Conservation (phyloP, 2,329 filamentous ascomycete genomes). For the Hortaea sp. region DNA sequence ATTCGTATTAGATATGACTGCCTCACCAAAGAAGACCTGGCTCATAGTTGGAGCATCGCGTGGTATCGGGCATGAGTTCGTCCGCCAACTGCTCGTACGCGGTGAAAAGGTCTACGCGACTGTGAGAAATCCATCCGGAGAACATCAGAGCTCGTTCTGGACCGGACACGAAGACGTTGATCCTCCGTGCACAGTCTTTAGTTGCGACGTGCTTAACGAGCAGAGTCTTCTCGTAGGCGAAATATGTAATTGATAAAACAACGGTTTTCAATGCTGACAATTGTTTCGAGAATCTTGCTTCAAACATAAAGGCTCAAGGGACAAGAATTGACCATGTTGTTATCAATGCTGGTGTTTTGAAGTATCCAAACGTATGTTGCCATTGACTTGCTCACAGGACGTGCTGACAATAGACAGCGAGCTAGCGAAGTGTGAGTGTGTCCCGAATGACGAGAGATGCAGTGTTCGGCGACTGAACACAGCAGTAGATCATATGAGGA, state of each 20-base stretch:
- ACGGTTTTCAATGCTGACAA: background rate
- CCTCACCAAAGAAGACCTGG: slow-evolving; percentile 31
- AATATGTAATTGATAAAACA: background rate
- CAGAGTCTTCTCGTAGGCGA: slow-evolving; percentile 37
- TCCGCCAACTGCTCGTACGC: slow-evolving; percentile 37
- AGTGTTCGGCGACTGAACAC: background rate
- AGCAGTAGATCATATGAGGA: slow-evolving; percentile 39
- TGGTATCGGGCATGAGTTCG: slow-evolving; percentile 44
- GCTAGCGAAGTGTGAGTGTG: slow-evolving; percentile 39
- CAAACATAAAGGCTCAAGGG: too few species aligned
- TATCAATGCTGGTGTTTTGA: slow-evolving; percentile 47
- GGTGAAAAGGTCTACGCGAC: slow-evolving; percentile 44
- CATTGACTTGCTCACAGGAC: background rate
- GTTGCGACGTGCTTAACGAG: slow-evolving; percentile 45
- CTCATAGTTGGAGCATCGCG: slow-evolving; percentile 37
- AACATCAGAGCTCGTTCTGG: slow-evolving; percentile 14
- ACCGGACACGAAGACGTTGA: slow-evolving; percentile 1
- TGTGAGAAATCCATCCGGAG: slow-evolving; percentile 31
- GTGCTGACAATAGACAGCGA: slow-evolving; percentile 27
- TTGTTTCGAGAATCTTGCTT: background rate
- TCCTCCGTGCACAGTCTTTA: slow-evolving; percentile 6
- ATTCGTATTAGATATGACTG: background rate
- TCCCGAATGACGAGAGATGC: background rate
- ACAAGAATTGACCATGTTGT: slow-evolving; percentile 40
- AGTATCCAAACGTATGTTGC: slow-evolving; percentile 45